Conservation (phyloP, 2,329 filamentous ascomycete species). For the Cytospora schulzeri region DNA sequence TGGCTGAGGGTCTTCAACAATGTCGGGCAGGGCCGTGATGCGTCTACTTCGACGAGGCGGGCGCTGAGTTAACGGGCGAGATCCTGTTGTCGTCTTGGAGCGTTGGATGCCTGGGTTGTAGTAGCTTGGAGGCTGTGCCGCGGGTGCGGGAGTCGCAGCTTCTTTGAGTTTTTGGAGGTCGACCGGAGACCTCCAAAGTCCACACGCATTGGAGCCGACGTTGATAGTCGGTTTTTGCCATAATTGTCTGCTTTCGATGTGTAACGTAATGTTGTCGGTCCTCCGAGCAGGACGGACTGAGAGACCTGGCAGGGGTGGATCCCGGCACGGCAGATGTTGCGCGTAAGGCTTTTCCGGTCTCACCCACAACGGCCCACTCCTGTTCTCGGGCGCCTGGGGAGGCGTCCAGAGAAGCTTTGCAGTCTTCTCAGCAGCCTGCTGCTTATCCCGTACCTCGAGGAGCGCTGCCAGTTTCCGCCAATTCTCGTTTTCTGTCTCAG, state of each 20-base stretch:
- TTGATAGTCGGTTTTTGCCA: conserved; percentile 41
- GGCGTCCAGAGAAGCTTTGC: conserved; percentile 35
- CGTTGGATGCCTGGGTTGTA: conserved; percentile 26
- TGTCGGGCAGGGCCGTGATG: conserved; percentile 63
- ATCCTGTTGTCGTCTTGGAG: conserved; percentile 31
- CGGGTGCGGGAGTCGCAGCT: neutral
- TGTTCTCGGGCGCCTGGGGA: conserved; percentile 11
- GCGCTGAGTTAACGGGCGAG: conserved; percentile 52
- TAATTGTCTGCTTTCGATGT: conserved; percentile 41
- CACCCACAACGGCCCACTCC: conserved; percentile 34
- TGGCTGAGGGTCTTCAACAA: conserved; percentile 62
- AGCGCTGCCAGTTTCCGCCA: conserved; percentile 29
- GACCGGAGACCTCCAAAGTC: conserved; percentile 38
- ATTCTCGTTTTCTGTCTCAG: conserved; percentile 41
- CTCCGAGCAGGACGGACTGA: conserved; percentile 41
- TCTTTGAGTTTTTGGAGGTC: conserved; percentile 6
- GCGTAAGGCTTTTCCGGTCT: conserved; percentile 25
- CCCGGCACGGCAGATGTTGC: conserved; percentile 10
- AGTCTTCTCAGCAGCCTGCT: conserved; percentile 3
- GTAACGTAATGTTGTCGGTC: conserved; percentile 38
- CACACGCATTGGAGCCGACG: conserved; percentile 27
- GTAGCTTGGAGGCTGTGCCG: conserved; percentile 20
- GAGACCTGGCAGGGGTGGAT: conserved; percentile 35
- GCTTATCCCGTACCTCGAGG: conserved; percentile 24
- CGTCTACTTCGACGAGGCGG: conserved; percentile 59